These are phyloP conservation scores for Monsonia emarginata DNA, from an alignment of 441 rosid species.

Conservation along the genomic window DNA sequence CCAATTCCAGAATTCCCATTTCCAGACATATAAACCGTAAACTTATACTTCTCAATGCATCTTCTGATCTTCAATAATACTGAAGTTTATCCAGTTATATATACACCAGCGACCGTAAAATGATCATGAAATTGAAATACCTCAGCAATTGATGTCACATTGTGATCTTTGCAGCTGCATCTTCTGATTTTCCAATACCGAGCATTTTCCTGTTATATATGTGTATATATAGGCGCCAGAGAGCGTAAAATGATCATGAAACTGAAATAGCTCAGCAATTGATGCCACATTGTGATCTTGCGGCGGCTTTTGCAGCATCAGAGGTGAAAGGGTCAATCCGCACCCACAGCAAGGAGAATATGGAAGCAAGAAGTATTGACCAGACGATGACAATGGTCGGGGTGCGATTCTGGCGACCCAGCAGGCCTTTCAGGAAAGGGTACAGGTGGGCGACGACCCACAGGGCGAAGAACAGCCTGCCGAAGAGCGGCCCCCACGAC, in stretches of 20 bases:
- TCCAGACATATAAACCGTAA: too few relatives aligned
- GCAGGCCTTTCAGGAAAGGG: slow-evolving; percentile 91
- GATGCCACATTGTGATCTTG: slow-evolving; percentile 68
- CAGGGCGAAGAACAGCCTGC: slow-evolving; percentile 86
- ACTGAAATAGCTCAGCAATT: slow-evolving; percentile 42
- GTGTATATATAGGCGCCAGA: too few relatives aligned
- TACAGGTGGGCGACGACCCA: slow-evolving; percentile 94
- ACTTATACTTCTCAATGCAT: too few relatives aligned
- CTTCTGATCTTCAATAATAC: too few relatives aligned
- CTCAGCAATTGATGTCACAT: slow-evolving; percentile 83
- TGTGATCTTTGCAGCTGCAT: slow-evolving; percentile 40
- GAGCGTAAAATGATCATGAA: too few relatives aligned
- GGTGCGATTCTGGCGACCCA: slow-evolving; percentile 90
- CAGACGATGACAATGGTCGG: slow-evolving; percentile 89
- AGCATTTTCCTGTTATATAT: too few relatives aligned
- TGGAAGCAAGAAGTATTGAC: slow-evolving; percentile 87
- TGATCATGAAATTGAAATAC: background rate
- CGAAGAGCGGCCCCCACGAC: slow-evolving; percentile 91
- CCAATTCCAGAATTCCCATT: too few relatives aligned
- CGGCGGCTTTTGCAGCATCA: slow-evolving; percentile 70
- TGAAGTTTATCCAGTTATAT: too few relatives aligned
- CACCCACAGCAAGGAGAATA: slow-evolving; percentile 84
- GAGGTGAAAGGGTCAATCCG: slow-evolving; percentile 86
- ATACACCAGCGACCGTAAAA: too few relatives aligned
- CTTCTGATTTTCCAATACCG: too few relatives aligned